Evolutionary conservation across 495 filamentous ascomycete species (phyloP), one percentile per base, ranked within the genome.

Genomic region (Penicillium psychrofluorescens): DNA sequence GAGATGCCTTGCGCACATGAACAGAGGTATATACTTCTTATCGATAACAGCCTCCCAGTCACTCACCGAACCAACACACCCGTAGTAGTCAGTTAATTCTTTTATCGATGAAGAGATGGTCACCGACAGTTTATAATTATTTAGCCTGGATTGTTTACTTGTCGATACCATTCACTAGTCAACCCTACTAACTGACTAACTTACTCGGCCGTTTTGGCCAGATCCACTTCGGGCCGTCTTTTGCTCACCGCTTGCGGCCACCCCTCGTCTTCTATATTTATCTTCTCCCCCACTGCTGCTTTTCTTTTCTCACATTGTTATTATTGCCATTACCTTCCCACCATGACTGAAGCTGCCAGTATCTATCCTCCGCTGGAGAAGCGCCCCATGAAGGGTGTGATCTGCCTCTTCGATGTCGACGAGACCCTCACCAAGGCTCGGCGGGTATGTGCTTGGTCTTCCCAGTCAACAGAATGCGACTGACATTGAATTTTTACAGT

Each of bases 331-430:
- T 38, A 10, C 41, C n/a, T 35, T 13, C 11, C 33, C 48, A 59
- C 41, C 32, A 75, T 72, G 67, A 60, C 68, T 12, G 64, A 64
- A 53, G 76, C 74, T 38, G 70, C 71, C 15, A 67, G 65, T 47
- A 53, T 76, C 13, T 86, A 84, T 59, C 86, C 91, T 35, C 78
- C 90, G 33, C 75, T 96, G 50, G 76, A 80, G 51, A 70, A 86
- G 51, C 88, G 91, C 51, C 84, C 87, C 29, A 68, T 95, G 62
- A 85, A 88, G 65, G 85, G 87, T 73, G 96, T 91, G 40, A 85
- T 97, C 61, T 79, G 75, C 49, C 82, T 97, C 31, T 97, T 97
- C 62, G 91, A 97, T 63, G 91, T 97, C 22, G 91, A 97, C 61
- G 82, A 73, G 45, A 95, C 91, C 27, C 76, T 97, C 44, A 90